Percentiles rank a stretch among this genome's conserved stretches.
Evolutionary conservation across 805 yeast genomes (phyloP).

Genomic region (Barnettozyma pratensis): DNA sequence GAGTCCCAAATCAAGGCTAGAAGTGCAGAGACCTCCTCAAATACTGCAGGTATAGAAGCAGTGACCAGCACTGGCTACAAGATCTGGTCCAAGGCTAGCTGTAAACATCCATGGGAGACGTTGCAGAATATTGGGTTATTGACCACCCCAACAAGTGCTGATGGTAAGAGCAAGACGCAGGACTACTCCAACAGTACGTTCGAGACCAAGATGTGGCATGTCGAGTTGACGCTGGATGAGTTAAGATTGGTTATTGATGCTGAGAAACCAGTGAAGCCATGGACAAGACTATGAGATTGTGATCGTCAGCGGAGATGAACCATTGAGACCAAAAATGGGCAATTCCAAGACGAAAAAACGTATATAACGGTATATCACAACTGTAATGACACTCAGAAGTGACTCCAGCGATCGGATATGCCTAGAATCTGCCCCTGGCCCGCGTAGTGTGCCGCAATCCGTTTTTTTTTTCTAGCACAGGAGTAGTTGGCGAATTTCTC

Average conservation of each 20-base stretch:
- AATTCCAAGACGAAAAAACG: too few species aligned
- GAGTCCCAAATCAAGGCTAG: slow-evolving; percentile 42
- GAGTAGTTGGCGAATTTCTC: too few species aligned
- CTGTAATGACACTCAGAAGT: too few species aligned
- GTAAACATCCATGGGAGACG: slow-evolving; percentile 72
- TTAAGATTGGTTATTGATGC: slow-evolving; percentile 15
- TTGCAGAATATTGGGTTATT: slow-evolving; percentile 29
- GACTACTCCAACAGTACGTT: slow-evolving; percentile 16
- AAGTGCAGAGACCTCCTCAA: slow-evolving; percentile 31
- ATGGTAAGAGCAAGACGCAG: slow-evolving; percentile 4
- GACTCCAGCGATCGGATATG: too few species aligned
- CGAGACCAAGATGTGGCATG: slow-evolving; percentile 24
- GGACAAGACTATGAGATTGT: slow-evolving; percentile 21
- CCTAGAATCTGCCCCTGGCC: too few species aligned
- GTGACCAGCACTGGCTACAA: slow-evolving; percentile 35
- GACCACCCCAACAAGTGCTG: slow-evolving; percentile 11
- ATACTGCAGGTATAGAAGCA: slow-evolving; percentile 18
- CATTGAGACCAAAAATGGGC: too few species aligned
- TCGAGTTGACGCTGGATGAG: slow-evolving; percentile 24
- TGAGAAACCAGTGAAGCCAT: slow-evolving; percentile 17
- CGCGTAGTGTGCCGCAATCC: too few species aligned
- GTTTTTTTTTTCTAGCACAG: too few species aligned
- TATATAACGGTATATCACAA: too few species aligned
- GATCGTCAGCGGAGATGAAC: too few species aligned
- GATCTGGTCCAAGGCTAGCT: slow-evolving; percentile 55